Evolutionary conservation across 2,329 filamentous ascomycete species (phyloP).

Genomic region (Hymenoscyphus infarciens): DNA sequence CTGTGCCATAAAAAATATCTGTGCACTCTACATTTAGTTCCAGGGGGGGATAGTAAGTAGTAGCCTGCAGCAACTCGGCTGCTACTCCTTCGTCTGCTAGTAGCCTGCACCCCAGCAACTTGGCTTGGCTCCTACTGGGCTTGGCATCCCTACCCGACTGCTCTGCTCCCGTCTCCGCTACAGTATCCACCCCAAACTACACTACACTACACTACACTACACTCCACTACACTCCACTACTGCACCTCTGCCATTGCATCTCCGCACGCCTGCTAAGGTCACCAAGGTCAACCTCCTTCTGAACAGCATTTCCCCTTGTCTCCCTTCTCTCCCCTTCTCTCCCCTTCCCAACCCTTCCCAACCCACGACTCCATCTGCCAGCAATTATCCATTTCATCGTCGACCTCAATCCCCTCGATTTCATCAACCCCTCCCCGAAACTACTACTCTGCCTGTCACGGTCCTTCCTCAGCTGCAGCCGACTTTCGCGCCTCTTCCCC

Average conservation of each 20-base stretch:
- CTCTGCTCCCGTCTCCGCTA: neutral
- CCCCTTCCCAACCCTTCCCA: neutral
- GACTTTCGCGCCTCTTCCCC: constrained; percentile 10
- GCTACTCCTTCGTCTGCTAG: too few relatives aligned
- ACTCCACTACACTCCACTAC: too few relatives aligned
- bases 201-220: neutral
- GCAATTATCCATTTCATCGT: too few relatives aligned
- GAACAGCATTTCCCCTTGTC: neutral
- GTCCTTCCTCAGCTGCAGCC: constrained; percentile 6
- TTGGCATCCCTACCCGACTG: neutral
- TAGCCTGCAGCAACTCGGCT: neutral
- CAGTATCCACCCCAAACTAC: neutral
- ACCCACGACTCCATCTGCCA: neutral
- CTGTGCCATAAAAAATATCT: too few relatives aligned
- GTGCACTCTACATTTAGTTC: too few relatives aligned
- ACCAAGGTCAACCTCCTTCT: neutral
- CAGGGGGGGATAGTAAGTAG: too few relatives aligned
- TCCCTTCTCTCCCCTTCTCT: neutral
- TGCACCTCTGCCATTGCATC: neutral
- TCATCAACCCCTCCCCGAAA: neutral
- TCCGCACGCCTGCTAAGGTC: constrained; percentile 1
- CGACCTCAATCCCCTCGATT: neutral
- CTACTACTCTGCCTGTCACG: neutral
- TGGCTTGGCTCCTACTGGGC: too few relatives aligned
- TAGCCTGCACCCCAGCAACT: too few relatives aligned